Percentiles rank a stretch among this genome's conserved stretches.
Conservation (phyloP, 179 eudicot species). For the Gypsophila paniculata region DNA sequence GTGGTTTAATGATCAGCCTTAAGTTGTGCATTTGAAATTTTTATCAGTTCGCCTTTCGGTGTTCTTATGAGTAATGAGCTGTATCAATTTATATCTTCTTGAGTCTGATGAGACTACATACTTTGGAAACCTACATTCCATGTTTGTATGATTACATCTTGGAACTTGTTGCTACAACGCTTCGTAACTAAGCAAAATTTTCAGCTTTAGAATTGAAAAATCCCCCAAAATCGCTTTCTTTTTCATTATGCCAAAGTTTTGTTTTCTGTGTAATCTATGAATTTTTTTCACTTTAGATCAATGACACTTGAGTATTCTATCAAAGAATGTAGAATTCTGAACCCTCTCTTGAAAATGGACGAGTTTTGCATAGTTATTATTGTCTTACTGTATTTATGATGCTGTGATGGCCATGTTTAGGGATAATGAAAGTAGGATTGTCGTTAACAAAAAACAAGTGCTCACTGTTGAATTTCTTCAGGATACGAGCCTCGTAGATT, state of each 20-base stretch:
- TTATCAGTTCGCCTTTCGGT: too few species aligned
- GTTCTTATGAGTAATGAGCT: not conserved
- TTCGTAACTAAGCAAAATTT: not conserved
- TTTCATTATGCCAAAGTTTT: not conserved
- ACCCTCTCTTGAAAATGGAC: not conserved
- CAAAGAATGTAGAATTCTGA: slow-evolving; percentile 1
- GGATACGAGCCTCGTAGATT: not conserved
- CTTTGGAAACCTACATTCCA: not conserved
- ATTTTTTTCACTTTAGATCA: not conserved
- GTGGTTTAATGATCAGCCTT: not conserved
- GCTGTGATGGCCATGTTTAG: not conserved
- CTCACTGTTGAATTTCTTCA: too few species aligned
- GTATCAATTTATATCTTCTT: slow-evolving; percentile 2
- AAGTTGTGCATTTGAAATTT: too few species aligned
- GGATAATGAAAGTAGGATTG: not conserved
- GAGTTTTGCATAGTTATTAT: slow-evolving; percentile 3
- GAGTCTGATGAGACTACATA: not conserved
- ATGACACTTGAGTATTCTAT: not conserved
- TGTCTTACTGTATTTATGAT: not conserved
- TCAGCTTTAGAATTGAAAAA: not conserved
- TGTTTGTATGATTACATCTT: slow-evolving; percentile 10
- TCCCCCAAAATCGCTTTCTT: not conserved
- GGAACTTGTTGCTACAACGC: slow-evolving; percentile 14
- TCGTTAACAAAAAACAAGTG: too few species aligned
- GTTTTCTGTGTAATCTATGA: not conserved